Evolutionary conservation across 73 alveolate genomes (phyloP), one percentile per base, ranked within the genome.

Genomic region (Paramecium caudatum): DNA sequence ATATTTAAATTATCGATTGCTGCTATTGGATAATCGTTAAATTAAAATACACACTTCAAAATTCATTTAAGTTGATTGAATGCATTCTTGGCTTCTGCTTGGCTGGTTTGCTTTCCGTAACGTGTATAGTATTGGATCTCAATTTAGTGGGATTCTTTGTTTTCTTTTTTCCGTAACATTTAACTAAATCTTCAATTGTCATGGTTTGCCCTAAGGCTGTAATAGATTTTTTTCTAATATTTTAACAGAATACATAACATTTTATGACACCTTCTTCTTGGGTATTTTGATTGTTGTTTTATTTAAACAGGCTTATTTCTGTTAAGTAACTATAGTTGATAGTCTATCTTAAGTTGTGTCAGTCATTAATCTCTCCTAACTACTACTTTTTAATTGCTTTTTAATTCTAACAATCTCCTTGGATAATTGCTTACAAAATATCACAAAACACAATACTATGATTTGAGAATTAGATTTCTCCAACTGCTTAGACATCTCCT

Each of bases 311-410:
- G 23, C 3, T 21, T 55, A 55, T 55, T 55, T 55, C 80, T 65
- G 17, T 65, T 65, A 33, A 2, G 83, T 32, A 13, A 65, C 39
- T 13, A 65, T 65, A 25, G 83, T 33, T 33, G 47, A 36, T 33
- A 65, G 10, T 65, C 83, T 30, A 65, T 65, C 83, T 12, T 65
- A 65, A 12, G 83, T 65, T 13, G 50, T 65, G 34, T 65, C 83
- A 65, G 83, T 65, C 47, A 65, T 65, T 13, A 65, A 65, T 65
- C 83, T 65, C 61, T 65, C 83, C 39, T 65, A 36, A 65, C 83
- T 65, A 2, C 33, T 25, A 10, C 16, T 33, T 5, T 36, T 65
- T 4, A 65, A 32, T 36, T 65, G 34, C 34, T 65, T 65, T 12
- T 65, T 65, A 36, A 65, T 65, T 65, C 50, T 33, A 65, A 65